Conservation (phyloP, 768 basidiomycete species). For the Suillus discolor region DNA sequence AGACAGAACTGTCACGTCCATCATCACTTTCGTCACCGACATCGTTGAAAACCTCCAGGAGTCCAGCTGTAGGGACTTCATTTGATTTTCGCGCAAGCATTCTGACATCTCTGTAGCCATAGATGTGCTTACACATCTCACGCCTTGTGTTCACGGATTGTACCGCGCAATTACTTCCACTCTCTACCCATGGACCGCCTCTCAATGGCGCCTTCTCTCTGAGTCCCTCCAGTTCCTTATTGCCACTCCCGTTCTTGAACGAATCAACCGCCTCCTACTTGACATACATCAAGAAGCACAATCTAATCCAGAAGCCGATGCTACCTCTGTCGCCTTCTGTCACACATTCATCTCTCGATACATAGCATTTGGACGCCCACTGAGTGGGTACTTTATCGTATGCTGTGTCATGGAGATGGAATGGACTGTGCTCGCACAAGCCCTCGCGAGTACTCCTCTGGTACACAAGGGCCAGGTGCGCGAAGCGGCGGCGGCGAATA, state of each 20-base stretch:
- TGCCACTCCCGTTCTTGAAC: conserved; percentile 65
- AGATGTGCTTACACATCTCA: conserved; percentile 72
- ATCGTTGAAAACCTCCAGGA: conserved; percentile 57
- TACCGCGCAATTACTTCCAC: conserved; percentile 85
- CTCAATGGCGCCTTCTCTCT: conserved; percentile 65
- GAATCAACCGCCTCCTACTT: conserved; percentile 67
- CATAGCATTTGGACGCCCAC: conserved; percentile 70
- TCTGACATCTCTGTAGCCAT: conserved; percentile 46
- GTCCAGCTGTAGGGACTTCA: conserved; percentile 50
- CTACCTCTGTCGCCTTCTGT: conserved; percentile 56
- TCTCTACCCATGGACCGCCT: conserved; percentile 69
- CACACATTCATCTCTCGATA: conserved; percentile 78
- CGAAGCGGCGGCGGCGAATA: conserved; percentile 84
- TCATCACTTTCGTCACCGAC: conserved; percentile 59
- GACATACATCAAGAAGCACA: conserved; percentile 62
- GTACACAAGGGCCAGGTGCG: conserved; percentile 18
- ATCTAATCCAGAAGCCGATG: conserved; percentile 32
- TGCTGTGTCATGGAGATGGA: conserved; percentile 86
- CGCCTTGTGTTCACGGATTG: conserved; percentile 83
- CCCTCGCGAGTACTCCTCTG: conserved; percentile 43
- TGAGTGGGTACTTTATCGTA: conserved; percentile 87
- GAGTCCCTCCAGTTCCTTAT: conserved; percentile 61
- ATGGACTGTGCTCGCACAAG: conserved; percentile 85
- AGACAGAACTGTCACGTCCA: conserved; percentile 54
- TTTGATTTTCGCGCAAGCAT: background rate